phyloP scores from a whole-genome alignment of 2,329 filamentous ascomycete species.

The Pyrenochaeta sp. region DNA sequence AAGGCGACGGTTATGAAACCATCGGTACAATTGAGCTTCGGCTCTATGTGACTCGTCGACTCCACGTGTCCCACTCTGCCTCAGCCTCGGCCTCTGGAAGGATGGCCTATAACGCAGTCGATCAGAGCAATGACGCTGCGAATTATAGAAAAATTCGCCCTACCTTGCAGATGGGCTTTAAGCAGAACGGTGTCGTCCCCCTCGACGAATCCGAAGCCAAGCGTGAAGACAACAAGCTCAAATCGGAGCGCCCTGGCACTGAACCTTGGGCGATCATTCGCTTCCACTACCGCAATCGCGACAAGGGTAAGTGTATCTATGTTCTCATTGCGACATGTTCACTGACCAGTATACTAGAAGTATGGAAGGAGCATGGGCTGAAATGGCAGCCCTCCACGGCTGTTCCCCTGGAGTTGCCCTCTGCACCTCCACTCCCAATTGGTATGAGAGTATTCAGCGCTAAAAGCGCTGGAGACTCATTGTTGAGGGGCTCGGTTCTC shows the following conservation, averaged over 20 bases:
- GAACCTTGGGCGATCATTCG: conserved; percentile 50
- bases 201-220: conserved; percentile 15
- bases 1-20: conserved; percentile 17
- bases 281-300: conserved; percentile 54
- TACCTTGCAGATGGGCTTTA: conserved; percentile 28
- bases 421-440: too few species aligned
- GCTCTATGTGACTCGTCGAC: conserved; percentile 32
- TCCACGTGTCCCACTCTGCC: conserved; percentile 23
- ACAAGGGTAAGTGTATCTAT: conserved; percentile 23
- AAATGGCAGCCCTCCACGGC: too few species aligned
- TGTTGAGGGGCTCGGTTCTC: too few species aligned
- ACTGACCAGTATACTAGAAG: neutral
- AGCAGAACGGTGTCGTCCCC: conserved; percentile 19
- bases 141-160: conserved; percentile 28
- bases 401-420: too few species aligned
- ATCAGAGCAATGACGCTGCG: too few species aligned
- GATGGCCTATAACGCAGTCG: too few species aligned
- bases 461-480: too few species aligned
- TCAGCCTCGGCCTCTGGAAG: too few species aligned
- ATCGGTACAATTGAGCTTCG: conserved; percentile 45
- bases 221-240: conserved; percentile 16
- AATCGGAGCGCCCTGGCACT: conserved; percentile 36
- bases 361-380: too few species aligned
- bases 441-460: too few species aligned
- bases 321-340: neutral